A percentile compares a stretch with the other conserved stretches of the same genome.
These are phyloP conservation scores for Laburnicola sp. DNA, from an alignment of 2,329 filamentous ascomycete species.

Conservation along the genomic window DNA sequence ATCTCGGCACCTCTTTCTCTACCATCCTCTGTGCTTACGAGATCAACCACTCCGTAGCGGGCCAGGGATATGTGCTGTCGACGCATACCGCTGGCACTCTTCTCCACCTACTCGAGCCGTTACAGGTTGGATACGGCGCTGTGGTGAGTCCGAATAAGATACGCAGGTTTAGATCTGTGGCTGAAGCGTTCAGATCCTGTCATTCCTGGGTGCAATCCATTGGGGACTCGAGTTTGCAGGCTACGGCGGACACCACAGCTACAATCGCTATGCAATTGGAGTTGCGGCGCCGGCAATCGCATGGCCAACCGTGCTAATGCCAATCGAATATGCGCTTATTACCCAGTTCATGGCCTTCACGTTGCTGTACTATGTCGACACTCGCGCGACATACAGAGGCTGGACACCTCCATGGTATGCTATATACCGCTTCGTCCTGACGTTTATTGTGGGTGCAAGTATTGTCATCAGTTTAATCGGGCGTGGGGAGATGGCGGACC, in stretches of 20 bases:
- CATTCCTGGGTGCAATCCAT: slow-evolving; percentile 90
- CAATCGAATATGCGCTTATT: slow-evolving; percentile 81
- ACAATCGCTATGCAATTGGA: slow-evolving; percentile 80
- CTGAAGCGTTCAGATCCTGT: slow-evolving; percentile 67
- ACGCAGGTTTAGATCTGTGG: neutral
- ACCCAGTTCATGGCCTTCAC: slow-evolving; percentile 84
- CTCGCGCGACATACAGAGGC: slow-evolving; percentile 70
- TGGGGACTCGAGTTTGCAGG: slow-evolving; percentile 88
- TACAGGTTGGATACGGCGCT: slow-evolving; percentile 90
- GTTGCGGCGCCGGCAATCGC: slow-evolving; percentile 77
- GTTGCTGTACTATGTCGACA: slow-evolving; percentile 82
- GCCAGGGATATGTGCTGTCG: slow-evolving; percentile 66
- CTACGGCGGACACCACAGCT: slow-evolving; percentile 68
- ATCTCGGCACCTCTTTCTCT: slow-evolving; percentile 78
- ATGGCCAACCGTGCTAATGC: slow-evolving; percentile 87
- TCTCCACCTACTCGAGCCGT: slow-evolving; percentile 75
- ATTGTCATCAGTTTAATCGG: slow-evolving; percentile 82
- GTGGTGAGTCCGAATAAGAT: slow-evolving; percentile 59
- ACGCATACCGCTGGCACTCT: slow-evolving; percentile 72
- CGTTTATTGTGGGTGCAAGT: slow-evolving; percentile 80
- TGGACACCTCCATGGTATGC: slow-evolving; percentile 86
- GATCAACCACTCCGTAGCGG: slow-evolving; percentile 69
- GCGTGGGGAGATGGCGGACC: slow-evolving; percentile 72
- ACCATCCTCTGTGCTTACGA: slow-evolving; percentile 84
- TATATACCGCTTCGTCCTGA: slow-evolving; percentile 88